Base-by-base conservation (phyloP, 2,329 filamentous ascomycete genomes). In the Teratosphaeria gauchensis region DNA sequence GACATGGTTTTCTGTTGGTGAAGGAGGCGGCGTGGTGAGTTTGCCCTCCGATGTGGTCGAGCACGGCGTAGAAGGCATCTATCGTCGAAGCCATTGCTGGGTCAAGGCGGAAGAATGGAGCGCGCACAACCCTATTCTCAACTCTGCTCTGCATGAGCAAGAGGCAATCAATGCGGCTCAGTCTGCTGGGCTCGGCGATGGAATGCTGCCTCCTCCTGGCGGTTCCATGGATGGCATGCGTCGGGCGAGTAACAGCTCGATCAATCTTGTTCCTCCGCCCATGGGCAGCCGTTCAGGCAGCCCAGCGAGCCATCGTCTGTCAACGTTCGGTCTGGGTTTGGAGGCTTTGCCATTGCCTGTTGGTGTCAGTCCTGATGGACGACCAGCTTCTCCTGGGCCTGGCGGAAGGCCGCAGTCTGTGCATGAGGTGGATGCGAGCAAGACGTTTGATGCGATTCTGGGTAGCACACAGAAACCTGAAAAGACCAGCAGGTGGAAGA, bases 1-100 rank as follows among this genome's bases (percentile, higher is more conserved):
- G 86, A 84, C 84, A 67, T 90, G 87, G 87, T 90, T 89, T 72
- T 83, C 87, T 63, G 83, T 89, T 4, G 68, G 88, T 2, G 89
- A 87, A 42, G 80, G 83, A 46, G 78, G 78, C 28, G 82, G 81
- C 51, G 78, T 87, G 8, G 84, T 87, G 51, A 81, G 76, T 61
- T 71, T 88, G 5, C 84, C 86, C 1, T 80, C 80, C 0, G 84
- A 88, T 66, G 74, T 86, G 30, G 82, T 88, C 51, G 82, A 86
- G 63, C 80, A 87, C 64, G 82, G 85, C 19, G 80, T 86, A 1
- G 86, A 89, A 67, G 85, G 83, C 52, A 81, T 86, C 51, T 89
- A 87, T 71, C 80, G 82, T 16, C 81, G 85, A 51, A 86, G 82
- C 61, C 86, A 89, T 68, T 88, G 85, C 72, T 89, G 86, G 86